A percentile compares a stretch with the other conserved stretches of the same genome.
phyloP scores from a whole-genome alignment of 2,329 filamentous ascomycete genomes.

The Venturia nashicola region DNA sequence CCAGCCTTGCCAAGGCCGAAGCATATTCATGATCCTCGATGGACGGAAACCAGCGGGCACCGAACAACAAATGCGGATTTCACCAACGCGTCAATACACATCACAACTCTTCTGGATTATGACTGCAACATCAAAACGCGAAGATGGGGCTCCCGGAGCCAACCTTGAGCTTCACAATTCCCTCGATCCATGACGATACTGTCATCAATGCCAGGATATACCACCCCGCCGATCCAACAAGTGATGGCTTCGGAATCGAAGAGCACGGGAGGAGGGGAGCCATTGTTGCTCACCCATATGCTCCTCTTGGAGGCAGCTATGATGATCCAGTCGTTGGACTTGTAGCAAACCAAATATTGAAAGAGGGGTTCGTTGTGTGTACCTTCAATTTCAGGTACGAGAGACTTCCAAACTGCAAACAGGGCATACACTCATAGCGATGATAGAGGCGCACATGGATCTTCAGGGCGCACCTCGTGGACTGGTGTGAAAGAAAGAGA shows the following conservation, averaged over 20 bases:
- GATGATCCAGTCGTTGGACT: slow-evolving; percentile 71
- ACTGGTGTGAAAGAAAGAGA: slow-evolving; percentile 65
- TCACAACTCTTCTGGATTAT: neutral
- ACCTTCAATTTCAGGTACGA: slow-evolving; percentile 85
- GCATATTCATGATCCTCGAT: neutral
- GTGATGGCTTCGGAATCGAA: neutral
- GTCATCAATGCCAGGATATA: slow-evolving; percentile 74
- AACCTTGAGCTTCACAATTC: slow-evolving; percentile 57
- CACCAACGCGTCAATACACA: neutral
- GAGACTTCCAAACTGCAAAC: neutral
- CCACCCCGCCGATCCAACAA: slow-evolving; percentile 32
- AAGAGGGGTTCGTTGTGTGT: slow-evolving; percentile 60
- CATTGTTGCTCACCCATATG: slow-evolving; percentile 82
- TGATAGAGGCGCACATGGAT: slow-evolving; percentile 60
- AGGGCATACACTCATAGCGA: neutral
- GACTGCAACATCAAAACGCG: neutral
- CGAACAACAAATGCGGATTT: neutral
- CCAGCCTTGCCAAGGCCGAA: neutral
- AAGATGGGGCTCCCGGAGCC: slow-evolving; percentile 12
- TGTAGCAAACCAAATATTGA: slow-evolving; percentile 49
- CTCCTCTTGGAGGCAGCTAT: slow-evolving; percentile 70
- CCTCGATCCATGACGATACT: slow-evolving; percentile 69
- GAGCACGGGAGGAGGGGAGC: slow-evolving; percentile 35
- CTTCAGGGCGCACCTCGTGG: slow-evolving; percentile 75
- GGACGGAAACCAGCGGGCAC: neutral